These are phyloP conservation scores for Amyloporia xantha DNA, from an alignment of 768 basidiomycete species.

Conservation along the genomic window DNA sequence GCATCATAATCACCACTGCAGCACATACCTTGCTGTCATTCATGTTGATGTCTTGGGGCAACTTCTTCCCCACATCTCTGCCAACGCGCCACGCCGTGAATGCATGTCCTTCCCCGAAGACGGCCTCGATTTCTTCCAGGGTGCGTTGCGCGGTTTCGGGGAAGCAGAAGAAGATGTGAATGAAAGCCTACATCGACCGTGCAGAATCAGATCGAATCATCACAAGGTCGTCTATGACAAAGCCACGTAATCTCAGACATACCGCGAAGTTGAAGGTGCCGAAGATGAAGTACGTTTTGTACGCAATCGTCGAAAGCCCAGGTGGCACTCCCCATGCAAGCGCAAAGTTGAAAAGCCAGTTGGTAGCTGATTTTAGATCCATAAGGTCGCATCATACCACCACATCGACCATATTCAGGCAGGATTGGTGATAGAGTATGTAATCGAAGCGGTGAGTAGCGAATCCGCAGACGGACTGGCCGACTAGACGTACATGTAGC, in stretches of 20 bases:
- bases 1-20: neutral
- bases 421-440: too few relatives aligned
- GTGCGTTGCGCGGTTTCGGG: constrained; percentile 70
- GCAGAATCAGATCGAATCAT: too few relatives aligned
- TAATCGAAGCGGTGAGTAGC: too few relatives aligned
- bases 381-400: too few relatives aligned
- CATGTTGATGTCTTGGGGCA: neutral
- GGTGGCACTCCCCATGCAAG: constrained; percentile 75
- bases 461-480: too few relatives aligned
- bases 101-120: constrained; percentile 61
- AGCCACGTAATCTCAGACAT: too few relatives aligned
- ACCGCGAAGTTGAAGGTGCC: constrained; percentile 71
- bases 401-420: too few relatives aligned
- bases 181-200: constrained; percentile 25
- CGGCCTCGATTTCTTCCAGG: constrained; percentile 74
- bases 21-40: too few relatives aligned
- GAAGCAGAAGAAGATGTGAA: constrained; percentile 75
- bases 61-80: constrained; percentile 51
- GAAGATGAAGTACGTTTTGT: constrained; percentile 76
- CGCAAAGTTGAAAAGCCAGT: constrained; percentile 69
- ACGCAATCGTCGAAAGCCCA: constrained; percentile 56
- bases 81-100: constrained; percentile 70
- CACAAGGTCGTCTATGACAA: too few relatives aligned
- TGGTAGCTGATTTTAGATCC: too few relatives aligned
- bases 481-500: constrained; percentile 24